These are phyloP conservation scores for Xerocomellus amylosporus DNA, from an alignment of 768 basidiomycete genomes.

Conservation along the genomic window DNA sequence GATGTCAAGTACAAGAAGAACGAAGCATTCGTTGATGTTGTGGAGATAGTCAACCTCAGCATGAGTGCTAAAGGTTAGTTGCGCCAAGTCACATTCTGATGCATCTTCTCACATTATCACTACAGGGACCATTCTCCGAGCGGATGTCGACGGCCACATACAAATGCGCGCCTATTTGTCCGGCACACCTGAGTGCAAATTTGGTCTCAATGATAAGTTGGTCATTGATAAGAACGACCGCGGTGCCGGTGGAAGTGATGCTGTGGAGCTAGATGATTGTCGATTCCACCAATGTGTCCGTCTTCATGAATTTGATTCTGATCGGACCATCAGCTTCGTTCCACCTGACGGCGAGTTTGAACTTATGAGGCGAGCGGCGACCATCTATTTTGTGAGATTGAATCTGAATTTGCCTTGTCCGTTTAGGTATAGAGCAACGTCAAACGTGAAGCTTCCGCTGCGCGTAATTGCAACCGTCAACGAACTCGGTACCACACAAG, in stretches of 20 bases:
- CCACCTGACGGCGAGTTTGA: constrained; percentile 99
- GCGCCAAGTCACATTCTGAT: neutral
- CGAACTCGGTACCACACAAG: constrained; percentile 88
- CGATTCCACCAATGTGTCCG: constrained; percentile 98
- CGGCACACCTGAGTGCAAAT: constrained; percentile 98
- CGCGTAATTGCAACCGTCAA: constrained; percentile 87
- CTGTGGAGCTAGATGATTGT: constrained; percentile 96
- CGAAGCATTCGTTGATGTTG: constrained; percentile 99
- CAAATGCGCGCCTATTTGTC: constrained; percentile 97
- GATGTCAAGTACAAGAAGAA: constrained; percentile 99
- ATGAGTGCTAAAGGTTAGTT: constrained; percentile 88
- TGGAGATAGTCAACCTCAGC: constrained; percentile 92
- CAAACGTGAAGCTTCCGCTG: constrained; percentile 93
- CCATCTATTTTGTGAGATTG: neutral
- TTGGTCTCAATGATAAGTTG: constrained; percentile 97
- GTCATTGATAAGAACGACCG: constrained; percentile 83
- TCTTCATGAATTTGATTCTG: constrained; percentile 90
- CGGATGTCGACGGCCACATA: constrained; percentile 97
- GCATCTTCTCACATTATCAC: neutral
- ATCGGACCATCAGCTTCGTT: constrained; percentile 92
- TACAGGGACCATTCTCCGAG: constrained; percentile 85
- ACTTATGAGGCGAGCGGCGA: constrained; percentile 75
- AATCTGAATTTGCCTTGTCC: neutral
- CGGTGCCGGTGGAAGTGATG: constrained; percentile 54
- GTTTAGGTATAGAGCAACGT: constrained; percentile 87